These are phyloP conservation scores for Teunomyces stri DNA, from an alignment of 805 yeast species.

Conservation along the genomic window DNA sequence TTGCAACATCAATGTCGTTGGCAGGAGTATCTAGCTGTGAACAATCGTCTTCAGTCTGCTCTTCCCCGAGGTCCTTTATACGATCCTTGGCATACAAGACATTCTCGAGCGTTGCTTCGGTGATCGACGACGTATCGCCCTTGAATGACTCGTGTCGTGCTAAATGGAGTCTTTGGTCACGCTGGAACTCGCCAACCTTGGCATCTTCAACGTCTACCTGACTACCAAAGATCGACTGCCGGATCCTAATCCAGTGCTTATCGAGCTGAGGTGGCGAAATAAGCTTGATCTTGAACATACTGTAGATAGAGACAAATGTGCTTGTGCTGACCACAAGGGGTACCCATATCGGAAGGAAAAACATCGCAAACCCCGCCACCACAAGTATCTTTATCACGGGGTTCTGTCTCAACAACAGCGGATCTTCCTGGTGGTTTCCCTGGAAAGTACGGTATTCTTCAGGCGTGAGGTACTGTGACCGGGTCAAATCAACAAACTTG, in stretches of 20 bases:
- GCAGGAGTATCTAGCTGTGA: constrained; percentile 7
- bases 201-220: constrained; percentile 32
- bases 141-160: constrained; percentile 35
- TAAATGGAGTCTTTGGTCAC: constrained; percentile 25
- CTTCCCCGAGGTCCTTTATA: constrained; percentile 5
- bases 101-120: constrained; percentile 35
- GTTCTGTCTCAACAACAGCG: constrained; percentile 33
- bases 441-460: constrained; percentile 13
- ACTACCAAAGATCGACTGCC: constrained; percentile 28
- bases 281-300: constrained; percentile 36
- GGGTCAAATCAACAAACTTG: constrained; percentile 49
- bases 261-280: constrained; percentile 21
- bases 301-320: constrained; percentile 36
- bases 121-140: constrained; percentile 39
- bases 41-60: constrained; percentile 9
- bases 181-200: constrained; percentile 26
- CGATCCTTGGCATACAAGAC: constrained; percentile 36
- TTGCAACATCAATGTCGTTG: constrained; percentile 10
- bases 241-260: constrained; percentile 35
- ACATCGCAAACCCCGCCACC: constrained; percentile 20
- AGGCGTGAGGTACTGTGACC: constrained; percentile 20
- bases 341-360: constrained; percentile 49
- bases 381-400: constrained; percentile 22
- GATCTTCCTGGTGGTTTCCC: constrained; percentile 36
- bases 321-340: constrained; percentile 42